Base-by-base conservation (phyloP, 768 basidiomycete genomes). In the Termitomyces sp. region DNA sequence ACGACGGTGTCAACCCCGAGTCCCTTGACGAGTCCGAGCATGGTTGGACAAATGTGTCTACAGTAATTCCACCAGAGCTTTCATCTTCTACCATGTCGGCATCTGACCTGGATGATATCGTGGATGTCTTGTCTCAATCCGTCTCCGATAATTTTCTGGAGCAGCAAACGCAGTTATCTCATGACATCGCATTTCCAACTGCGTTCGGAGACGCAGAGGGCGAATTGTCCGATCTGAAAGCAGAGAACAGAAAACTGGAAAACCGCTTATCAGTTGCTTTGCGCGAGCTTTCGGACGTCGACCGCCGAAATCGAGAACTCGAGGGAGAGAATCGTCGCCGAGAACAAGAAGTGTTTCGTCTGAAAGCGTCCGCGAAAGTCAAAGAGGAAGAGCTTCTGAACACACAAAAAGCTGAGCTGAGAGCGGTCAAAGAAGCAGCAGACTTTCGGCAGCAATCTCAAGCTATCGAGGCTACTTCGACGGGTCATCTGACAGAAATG, bases 271-370 rank as follows among this genome's bases (percentile, higher is more conserved):
- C n/a, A 20, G 31, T 31, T 42, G 53, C 52, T 7, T 36, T 51
- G 20, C 47, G 41, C 9, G 56, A 59, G 31, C 55, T 64, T 45
- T 44, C 55, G 3, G 29, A 51, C 18, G 39, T 45, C 24, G 50
- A 53, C 7, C 55, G 49, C 53, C 45, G 54, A 24, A 62, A 53
- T n/a, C 51, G 39, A 37, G 57, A 58, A 28, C 52, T 59, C 5
- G 54, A 54, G 22, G 59, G 50, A n/a, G 59, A 62, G 34, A 60
- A 58, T 24, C 29, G 33, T 33, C 48, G 33, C 9, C 51, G 31
- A 48, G 54, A 28, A 18, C 56, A 55, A 51, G 51, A 51, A n/a
- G 12, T 51, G 12, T 24, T 22, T 37, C 51, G 20, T 37, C 16
- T 51, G 9, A 37, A 28, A 26, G 51, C 24, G 1, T 12, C 16